Evolutionary conservation across 352 stramenopile species (phyloP).

Genomic region (Globisporangium viniferum): DNA sequence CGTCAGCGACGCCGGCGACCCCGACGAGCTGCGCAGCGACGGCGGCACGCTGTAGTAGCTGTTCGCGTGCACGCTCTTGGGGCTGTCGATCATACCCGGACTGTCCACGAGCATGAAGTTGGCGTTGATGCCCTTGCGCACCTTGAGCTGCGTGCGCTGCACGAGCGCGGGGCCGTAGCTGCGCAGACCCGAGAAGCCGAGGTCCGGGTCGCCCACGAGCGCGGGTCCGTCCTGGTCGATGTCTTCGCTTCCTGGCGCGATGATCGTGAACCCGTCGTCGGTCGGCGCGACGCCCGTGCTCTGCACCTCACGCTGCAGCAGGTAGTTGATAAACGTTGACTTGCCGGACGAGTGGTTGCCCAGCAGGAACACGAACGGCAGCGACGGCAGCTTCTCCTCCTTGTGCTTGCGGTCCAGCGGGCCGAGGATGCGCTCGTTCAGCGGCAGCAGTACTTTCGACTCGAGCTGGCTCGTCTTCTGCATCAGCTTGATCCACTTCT

Average conservation of each 20-base stretch:
- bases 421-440: constrained; percentile 84
- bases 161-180: constrained; percentile 97
- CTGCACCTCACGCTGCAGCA: constrained; percentile 95
- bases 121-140: constrained; percentile 90
- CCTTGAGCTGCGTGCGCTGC: constrained; percentile 98
- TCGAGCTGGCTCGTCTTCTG: constrained; percentile 76
- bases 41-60: constrained; percentile 45
- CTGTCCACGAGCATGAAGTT: constrained; percentile 99
- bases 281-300: constrained; percentile 99
- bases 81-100: constrained; percentile 99
- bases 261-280: constrained; percentile 99
- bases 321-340: constrained; percentile 99
- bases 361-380: constrained; percentile 98
- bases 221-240: constrained; percentile 96
- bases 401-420: constrained; percentile 88
- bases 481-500: constrained; percentile 86
- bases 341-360: constrained; percentile 99
- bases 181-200: constrained; percentile 96
- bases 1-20: constrained; percentile 16
- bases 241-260: constrained; percentile 95
- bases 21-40: constrained; percentile 24
- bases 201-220: constrained; percentile 95
- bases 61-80: constrained; percentile 67
- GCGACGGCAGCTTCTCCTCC: constrained; percentile 89
- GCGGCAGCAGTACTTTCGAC: constrained; percentile 63